Conservation (phyloP, 331 rosid species). For the Dryas integrifolia region DNA sequence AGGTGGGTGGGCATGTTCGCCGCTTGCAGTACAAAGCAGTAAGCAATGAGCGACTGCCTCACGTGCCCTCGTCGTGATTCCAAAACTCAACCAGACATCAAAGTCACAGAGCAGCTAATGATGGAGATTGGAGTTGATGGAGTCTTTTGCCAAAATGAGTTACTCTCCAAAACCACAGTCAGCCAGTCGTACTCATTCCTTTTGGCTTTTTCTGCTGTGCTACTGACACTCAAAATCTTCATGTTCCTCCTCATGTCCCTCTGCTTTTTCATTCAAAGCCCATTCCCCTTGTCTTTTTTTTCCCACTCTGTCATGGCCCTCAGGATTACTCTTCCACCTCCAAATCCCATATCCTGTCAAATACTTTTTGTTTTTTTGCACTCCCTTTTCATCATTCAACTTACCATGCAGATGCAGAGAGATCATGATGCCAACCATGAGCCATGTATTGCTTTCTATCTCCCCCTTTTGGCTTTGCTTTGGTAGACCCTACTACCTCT, state of each 20-base stretch:
- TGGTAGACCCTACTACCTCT: conserved; percentile 20
- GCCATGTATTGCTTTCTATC: neutral
- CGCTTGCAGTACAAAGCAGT: conserved; percentile 15
- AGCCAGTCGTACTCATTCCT: neutral
- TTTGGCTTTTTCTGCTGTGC: neutral
- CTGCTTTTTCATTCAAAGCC: neutral
- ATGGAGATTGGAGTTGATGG: conserved; percentile 18
- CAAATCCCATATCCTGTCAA: neutral
- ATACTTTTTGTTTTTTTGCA: neutral
- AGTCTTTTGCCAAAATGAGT: conserved; percentile 29
- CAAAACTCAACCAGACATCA: conserved; percentile 18
- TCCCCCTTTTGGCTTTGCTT: neutral
- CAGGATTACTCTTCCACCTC: conserved; percentile 20
- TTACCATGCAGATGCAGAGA: conserved; percentile 5
- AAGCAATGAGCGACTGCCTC: conserved; percentile 21
- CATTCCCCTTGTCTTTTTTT: neutral
- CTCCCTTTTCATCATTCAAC: neutral
- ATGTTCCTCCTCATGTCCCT: neutral
- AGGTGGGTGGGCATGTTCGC: conserved; percentile 29
- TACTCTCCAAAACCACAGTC: conserved; percentile 20
- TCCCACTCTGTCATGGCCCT: conserved; percentile 24
- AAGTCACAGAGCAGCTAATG: conserved; percentile 11
- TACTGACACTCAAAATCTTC: conserved; percentile 2
- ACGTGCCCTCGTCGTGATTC: conserved; percentile 27
- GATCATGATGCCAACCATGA: conserved; percentile 6